phyloP scores from a whole-genome alignment of 1,284 basidiomycete genomes.

The Apiotrichum brassicae region DNA sequence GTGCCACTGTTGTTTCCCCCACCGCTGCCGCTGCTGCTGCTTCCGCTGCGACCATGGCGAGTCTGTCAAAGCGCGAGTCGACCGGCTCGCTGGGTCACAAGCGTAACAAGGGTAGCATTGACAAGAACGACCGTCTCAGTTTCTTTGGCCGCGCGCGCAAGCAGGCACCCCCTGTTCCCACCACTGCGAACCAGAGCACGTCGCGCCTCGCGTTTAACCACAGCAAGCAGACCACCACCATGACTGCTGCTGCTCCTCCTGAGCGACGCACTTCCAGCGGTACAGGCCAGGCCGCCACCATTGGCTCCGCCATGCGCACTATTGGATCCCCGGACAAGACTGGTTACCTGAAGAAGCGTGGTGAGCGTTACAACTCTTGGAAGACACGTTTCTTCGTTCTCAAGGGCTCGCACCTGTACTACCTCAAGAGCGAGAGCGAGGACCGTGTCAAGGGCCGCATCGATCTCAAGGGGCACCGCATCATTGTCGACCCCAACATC shows the following conservation, averaged over 20 bases:
- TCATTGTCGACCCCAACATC: constrained; percentile 85
- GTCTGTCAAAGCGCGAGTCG: constrained; percentile 36
- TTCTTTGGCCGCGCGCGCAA: constrained; percentile 73
- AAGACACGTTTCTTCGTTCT: constrained; percentile 90
- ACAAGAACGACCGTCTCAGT: constrained; percentile 48
- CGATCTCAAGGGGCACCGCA: constrained; percentile 85
- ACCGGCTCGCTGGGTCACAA: constrained; percentile 41
- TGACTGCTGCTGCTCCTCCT: constrained; percentile 19
- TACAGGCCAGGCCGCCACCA: background rate
- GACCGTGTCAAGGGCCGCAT: constrained; percentile 93
- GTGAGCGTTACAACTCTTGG: constrained; percentile 90
- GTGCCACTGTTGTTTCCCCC: background rate
- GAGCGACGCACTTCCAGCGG: constrained; percentile 32
- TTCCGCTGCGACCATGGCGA: constrained; percentile 5
- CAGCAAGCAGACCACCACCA: constrained; percentile 11
- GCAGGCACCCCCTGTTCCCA: constrained; percentile 58
- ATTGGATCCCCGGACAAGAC: constrained; percentile 80
- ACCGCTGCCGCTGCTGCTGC: constrained; percentile 2
- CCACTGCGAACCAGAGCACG: constrained; percentile 13
- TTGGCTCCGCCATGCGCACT: constrained; percentile 62
- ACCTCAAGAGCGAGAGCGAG: constrained; percentile 69
- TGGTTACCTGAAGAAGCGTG: constrained; percentile 95
- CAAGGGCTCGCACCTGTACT: constrained; percentile 85
- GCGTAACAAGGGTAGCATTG: constrained; percentile 41
- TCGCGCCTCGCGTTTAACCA: constrained; percentile 23